phyloP scores from a whole-genome alignment of 495 filamentous ascomycete species.

The Trypethelium eluteriae region DNA sequence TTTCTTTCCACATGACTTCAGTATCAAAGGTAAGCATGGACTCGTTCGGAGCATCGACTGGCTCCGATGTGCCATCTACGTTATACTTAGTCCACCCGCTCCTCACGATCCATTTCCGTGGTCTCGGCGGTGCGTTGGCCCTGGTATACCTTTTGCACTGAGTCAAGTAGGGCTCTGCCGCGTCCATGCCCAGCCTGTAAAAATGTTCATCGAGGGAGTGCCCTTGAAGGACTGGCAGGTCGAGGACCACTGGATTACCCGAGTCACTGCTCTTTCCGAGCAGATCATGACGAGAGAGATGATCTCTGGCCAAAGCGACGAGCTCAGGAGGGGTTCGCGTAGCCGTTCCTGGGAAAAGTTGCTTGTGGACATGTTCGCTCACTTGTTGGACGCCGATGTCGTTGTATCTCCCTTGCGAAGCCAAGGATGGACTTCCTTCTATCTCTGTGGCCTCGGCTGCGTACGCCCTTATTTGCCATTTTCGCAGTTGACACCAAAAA shows the following conservation, averaged over 20 bases:
- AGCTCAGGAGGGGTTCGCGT: constrained; percentile 58
- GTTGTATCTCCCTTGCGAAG: constrained; percentile 64
- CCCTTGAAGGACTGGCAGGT: constrained; percentile 74
- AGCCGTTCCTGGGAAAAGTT: constrained; percentile 63
- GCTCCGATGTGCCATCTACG: constrained; percentile 58
- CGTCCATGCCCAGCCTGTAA: constrained; percentile 77
- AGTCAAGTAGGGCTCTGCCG: constrained; percentile 76
- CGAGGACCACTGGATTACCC: constrained; percentile 68
- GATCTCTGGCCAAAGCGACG: constrained; percentile 68
- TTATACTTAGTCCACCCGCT: constrained; percentile 95
- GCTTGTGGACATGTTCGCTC: constrained; percentile 68
- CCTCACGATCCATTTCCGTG: constrained; percentile 66
- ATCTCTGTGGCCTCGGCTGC: not conserved
- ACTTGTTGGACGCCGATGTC: constrained; percentile 92
- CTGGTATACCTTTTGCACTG: constrained; percentile 65
- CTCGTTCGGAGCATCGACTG: constrained; percentile 69
- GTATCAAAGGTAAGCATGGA: constrained; percentile 86
- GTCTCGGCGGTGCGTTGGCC: constrained; percentile 60
- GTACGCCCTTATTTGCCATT: constrained; percentile 8
- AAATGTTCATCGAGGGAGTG: constrained; percentile 90
- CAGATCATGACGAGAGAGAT: constrained; percentile 82
- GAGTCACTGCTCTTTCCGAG: constrained; percentile 78
- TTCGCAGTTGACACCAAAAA: constrained; percentile 16
- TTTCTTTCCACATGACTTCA: constrained; percentile 92
- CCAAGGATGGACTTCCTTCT: constrained; percentile 28